These are phyloP conservation scores for Hymenoscyphus albidus DNA, from an alignment of 2,329 filamentous ascomycete species.

Conservation along the genomic window DNA sequence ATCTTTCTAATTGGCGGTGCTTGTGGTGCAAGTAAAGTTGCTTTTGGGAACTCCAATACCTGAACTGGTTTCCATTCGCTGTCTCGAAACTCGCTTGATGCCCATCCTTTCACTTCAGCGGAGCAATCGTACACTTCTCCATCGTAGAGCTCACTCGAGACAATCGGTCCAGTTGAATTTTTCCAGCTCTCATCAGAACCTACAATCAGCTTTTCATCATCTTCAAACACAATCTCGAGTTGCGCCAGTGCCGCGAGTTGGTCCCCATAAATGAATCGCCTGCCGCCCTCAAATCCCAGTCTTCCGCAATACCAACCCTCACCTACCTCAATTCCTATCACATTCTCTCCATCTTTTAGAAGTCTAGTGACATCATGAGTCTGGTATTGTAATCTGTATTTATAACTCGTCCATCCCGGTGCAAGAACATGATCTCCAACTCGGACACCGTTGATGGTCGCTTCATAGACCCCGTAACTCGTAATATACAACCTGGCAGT, in stretches of 20 bases:
- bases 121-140: conserved; percentile 49
- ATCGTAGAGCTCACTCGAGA: conserved; percentile 43
- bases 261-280: conserved; percentile 40
- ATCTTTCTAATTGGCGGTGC: conserved; percentile 42
- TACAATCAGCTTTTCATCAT: conserved; percentile 33
- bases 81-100: conserved; percentile 25
- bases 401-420: conserved; percentile 45
- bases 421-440: conserved; percentile 35
- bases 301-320: conserved; percentile 49
- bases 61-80: conserved; percentile 34
- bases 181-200: conserved; percentile 41
- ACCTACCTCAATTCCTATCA: conserved; percentile 41
- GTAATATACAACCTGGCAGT: conserved; percentile 37
- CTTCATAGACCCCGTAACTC: conserved; percentile 36
- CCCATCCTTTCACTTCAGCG: conserved; percentile 33
- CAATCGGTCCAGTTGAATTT: conserved; percentile 35
- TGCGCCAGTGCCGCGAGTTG: conserved; percentile 39
- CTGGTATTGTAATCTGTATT: conserved; percentile 48
- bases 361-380: conserved; percentile 48
- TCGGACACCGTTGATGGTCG: conserved; percentile 36
- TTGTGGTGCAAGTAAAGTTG: conserved; percentile 39
- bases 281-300: conserved; percentile 34
- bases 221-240: conserved; percentile 37
- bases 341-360: conserved; percentile 38
- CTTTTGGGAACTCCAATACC: conserved; percentile 29